These are phyloP conservation scores for Blastocystis hominis DNA, from an alignment of 352 stramenopile species.

Conservation along the genomic window DNA sequence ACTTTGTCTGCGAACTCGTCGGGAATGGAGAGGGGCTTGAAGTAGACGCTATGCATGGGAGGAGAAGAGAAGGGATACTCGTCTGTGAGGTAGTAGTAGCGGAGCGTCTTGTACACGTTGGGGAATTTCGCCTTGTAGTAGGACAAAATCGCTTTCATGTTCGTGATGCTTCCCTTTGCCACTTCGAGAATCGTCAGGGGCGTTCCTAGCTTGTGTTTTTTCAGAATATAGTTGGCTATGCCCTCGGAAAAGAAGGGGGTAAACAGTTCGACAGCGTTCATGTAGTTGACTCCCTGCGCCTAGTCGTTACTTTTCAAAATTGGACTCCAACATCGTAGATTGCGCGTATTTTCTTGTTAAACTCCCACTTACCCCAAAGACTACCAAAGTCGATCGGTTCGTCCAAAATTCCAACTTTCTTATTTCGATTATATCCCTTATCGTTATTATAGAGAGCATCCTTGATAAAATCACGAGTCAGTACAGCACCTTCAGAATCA, in stretches of 20 bases:
- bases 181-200: slow-evolving; percentile 9
- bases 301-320: not conserved
- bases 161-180: not conserved
- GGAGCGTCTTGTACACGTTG: slow-evolving; percentile 44
- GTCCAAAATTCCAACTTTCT: slow-evolving; percentile 15
- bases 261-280: slow-evolving; percentile 37
- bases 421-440: not conserved
- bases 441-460: slow-evolving; percentile 23
- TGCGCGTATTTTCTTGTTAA: not conserved
- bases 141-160: not conserved
- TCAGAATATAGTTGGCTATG: not conserved
- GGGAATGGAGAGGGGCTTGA: not conserved
- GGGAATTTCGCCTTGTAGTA: slow-evolving; percentile 30
- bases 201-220: slow-evolving; percentile 35
- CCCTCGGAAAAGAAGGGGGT: slow-evolving; percentile 17
- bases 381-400: slow-evolving; percentile 27
- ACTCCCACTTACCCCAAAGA: slow-evolving; percentile 41
- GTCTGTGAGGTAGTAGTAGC: slow-evolving; percentile 10
- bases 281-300: slow-evolving; percentile 36
- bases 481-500: slow-evolving; percentile 9
- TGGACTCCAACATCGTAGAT: not conserved
- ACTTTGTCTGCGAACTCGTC: not conserved
- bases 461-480: slow-evolving; percentile 39
- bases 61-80: not conserved
- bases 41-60: not conserved